Percentiles rank a stretch among this genome's conserved stretches.
Conservation (phyloP, 2,329 filamentous ascomycete genomes). For the Aspergillus japonicus region DNA sequence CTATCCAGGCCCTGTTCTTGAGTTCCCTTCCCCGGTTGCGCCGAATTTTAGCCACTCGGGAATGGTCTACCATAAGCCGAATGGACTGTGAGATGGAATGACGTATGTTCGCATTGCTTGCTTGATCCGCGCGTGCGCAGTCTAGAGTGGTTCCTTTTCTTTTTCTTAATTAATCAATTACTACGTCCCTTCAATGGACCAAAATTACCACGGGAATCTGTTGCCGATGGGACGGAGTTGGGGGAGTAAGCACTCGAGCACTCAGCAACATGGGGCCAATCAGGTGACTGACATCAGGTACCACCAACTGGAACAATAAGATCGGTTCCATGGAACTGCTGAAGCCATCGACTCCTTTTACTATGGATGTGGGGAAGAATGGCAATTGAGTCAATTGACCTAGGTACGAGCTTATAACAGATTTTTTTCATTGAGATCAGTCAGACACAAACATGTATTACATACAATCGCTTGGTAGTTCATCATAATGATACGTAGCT, state of each 20-base stretch:
- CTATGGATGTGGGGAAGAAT: neutral
- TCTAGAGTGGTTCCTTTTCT: neutral
- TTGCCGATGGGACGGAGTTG: neutral
- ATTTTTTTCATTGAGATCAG: neutral
- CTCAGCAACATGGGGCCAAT: too few species aligned
- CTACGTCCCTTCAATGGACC: neutral
- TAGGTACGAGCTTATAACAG: neutral
- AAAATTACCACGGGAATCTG: neutral
- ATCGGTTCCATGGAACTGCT: neutral
- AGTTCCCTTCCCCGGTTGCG: neutral
- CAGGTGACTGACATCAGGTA: neutral
- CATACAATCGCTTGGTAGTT: conserved; percentile 14
- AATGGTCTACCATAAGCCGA: neutral
- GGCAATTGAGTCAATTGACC: too few species aligned
- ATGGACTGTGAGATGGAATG: neutral
- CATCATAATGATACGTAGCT: neutral
- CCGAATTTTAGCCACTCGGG: neutral
- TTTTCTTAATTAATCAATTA: neutral
- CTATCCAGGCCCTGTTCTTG: neutral
- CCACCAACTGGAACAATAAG: neutral
- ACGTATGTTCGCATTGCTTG: neutral
- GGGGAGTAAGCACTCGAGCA: neutral
- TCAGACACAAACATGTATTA: conserved; percentile 6
- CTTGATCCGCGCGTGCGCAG: neutral
- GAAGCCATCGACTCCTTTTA: neutral